A percentile compares a stretch with the other conserved stretches of the same genome.
Evolutionary conservation across 176 grass and related monocot genomes (phyloP).

Genomic region (Cenchrus americanus): DNA sequence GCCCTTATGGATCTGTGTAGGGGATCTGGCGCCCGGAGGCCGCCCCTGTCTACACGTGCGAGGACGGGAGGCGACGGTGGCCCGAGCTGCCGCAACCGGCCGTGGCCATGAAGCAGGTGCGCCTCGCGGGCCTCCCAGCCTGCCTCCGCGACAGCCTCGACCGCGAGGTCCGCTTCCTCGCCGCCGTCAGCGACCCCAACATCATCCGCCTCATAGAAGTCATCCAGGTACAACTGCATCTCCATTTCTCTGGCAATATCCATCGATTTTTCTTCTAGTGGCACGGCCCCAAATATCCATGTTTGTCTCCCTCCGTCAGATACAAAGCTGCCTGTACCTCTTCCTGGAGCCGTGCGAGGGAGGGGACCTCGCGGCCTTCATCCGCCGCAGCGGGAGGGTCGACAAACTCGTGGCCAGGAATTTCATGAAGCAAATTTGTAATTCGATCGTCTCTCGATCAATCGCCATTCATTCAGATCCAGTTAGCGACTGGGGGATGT

Average conservation of each 20-base stretch:
- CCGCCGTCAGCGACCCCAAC: slow-evolving; percentile 60
- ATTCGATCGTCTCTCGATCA: neutral
- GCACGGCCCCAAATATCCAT: neutral
- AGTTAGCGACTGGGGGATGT: neutral
- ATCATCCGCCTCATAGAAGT: slow-evolving; percentile 64
- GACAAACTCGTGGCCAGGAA: slow-evolving; percentile 49
- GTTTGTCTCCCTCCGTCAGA: neutral
- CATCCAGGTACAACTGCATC: slow-evolving; percentile 35
- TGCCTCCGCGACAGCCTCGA: slow-evolving; percentile 61
- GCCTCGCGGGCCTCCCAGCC: slow-evolving; percentile 44
- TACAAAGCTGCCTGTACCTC: slow-evolving; percentile 47
- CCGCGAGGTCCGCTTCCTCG: slow-evolving; percentile 64
- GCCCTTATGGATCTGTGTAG: no score
- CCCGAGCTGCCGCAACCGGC: no score
- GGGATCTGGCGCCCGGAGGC: no score
- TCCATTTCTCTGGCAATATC: neutral
- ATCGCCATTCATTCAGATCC: neutral
- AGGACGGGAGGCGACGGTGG: no score
- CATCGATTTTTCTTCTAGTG: neutral
- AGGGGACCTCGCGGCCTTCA: slow-evolving; percentile 50
- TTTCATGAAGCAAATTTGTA: slow-evolving; percentile 61
- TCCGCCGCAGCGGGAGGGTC: slow-evolving; percentile 39
- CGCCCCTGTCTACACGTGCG: no score
- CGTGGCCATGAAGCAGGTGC: slow-evolving; percentile 70
- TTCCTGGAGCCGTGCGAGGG: slow-evolving; percentile 57